Evolutionary conservation across 2,329 filamentous ascomycete genomes (phyloP).

Genomic region (Xylariaceae sp.): DNA sequence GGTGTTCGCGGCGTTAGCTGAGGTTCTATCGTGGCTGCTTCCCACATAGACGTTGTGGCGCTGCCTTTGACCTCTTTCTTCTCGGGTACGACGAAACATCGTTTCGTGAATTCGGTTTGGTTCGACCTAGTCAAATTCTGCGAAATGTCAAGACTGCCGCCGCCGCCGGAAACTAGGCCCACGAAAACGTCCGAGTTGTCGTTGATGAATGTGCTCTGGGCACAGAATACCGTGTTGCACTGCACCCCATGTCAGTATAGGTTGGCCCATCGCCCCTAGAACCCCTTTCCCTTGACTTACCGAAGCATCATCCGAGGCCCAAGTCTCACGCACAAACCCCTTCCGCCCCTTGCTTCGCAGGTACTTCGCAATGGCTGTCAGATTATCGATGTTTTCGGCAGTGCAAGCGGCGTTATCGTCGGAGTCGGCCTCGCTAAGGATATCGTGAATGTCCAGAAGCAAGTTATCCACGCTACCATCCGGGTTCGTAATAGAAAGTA

Average conservation of each 20-base stretch:
- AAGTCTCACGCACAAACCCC: constrained; percentile 49
- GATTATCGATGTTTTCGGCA: constrained; percentile 47
- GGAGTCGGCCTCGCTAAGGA: constrained; percentile 52
- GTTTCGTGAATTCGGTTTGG: constrained; percentile 35
- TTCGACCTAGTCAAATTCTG: constrained; percentile 40
- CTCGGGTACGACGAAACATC: constrained; percentile 39
- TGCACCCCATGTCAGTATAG: constrained; percentile 17
- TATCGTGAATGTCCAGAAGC: constrained; percentile 57
- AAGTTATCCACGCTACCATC: constrained; percentile 52
- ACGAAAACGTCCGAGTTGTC: constrained; percentile 43
- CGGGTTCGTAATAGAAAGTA: constrained; percentile 51
- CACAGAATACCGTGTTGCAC: constrained; percentile 41
- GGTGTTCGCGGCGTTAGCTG: too few species aligned
- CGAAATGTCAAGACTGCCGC: constrained; percentile 38
- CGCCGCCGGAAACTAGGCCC: constrained; percentile 43
- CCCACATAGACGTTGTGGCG: constrained; percentile 4
- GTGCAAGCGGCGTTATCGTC: constrained; percentile 48
- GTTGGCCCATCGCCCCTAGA: background rate
- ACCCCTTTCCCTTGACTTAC: constrained; percentile 26
- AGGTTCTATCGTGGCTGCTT: background rate
- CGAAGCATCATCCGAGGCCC: constrained; percentile 39
- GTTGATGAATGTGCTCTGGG: constrained; percentile 43
- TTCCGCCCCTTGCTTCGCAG: constrained; percentile 42
- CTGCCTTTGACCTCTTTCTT: constrained; percentile 15
- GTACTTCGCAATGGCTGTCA: constrained; percentile 42